Conservation (phyloP, 2,329 filamentous ascomycete genomes). For the Chaetomiaceae sp. region DNA sequence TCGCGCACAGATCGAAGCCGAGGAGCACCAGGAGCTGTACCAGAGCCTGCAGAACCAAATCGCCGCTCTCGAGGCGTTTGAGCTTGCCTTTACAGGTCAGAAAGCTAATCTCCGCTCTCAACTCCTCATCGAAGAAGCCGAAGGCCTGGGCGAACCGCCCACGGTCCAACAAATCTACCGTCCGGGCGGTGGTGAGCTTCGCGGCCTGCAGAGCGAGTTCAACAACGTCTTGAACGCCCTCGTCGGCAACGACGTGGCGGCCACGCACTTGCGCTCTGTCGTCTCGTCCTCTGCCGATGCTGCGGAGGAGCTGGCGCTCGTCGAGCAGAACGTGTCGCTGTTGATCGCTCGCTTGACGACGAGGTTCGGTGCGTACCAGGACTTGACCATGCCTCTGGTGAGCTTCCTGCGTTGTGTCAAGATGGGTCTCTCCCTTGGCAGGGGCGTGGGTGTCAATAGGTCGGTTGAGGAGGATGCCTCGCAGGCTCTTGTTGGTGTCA, state of each 20-base stretch:
- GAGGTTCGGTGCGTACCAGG: conserved; percentile 74
- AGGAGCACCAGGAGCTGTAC: conserved; percentile 52
- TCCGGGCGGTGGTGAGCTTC: conserved; percentile 62
- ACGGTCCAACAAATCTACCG: conserved; percentile 64
- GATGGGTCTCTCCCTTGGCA: conserved; percentile 64
- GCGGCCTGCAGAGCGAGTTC: conserved; percentile 76
- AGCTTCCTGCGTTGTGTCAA: conserved; percentile 76
- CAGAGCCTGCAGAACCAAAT: conserved; percentile 52
- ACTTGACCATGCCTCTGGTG: conserved; percentile 72
- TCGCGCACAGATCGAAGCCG: conserved; percentile 59
- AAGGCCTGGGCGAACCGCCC: conserved; percentile 61
- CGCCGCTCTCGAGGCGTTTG: conserved; percentile 58
- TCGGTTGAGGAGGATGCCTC: conserved; percentile 28
- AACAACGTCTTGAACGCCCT: conserved; percentile 66
- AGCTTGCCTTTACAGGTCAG: conserved; percentile 63
- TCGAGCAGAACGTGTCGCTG: conserved; percentile 56
- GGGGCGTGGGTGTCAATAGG: conserved; percentile 40
- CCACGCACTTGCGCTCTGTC: conserved; percentile 33
- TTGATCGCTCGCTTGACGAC: conserved; percentile 65
- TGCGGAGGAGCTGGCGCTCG: conserved; percentile 44
- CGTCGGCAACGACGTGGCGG: conserved; percentile 43
- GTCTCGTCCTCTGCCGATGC: conserved; percentile 31
- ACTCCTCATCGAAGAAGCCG: conserved; percentile 57
- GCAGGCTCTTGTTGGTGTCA: conserved; percentile 39
- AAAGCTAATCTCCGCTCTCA: conserved; percentile 61